phyloP scores from a whole-genome alignment of 371 early-diverging fungal species.

The Apophysomyces variabilis region DNA sequence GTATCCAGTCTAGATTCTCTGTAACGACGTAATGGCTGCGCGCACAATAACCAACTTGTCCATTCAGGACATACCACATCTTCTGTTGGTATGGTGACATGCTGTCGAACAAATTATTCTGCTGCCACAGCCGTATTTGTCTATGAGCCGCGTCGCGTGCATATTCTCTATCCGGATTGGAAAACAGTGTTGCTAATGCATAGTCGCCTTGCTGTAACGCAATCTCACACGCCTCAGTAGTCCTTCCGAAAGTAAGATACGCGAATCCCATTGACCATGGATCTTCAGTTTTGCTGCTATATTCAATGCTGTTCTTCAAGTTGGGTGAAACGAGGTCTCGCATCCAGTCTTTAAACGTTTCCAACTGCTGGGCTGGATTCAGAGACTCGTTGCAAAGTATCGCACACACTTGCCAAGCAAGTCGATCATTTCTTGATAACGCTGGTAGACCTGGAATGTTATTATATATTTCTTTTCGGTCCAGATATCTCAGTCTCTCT shows the following conservation, averaged over 20 bases:
- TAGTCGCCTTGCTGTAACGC: slow-evolving; percentile 61
- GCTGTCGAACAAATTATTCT: not conserved
- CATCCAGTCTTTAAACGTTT: slow-evolving; percentile 38
- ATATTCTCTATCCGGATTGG: slow-evolving; percentile 67
- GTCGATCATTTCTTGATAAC: slow-evolving; percentile 26
- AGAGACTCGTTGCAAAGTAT: slow-evolving; percentile 18
- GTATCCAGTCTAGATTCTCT: slow-evolving; percentile 1
- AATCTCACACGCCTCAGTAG: slow-evolving; percentile 61
- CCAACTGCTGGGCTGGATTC: slow-evolving; percentile 33
- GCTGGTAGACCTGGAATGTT: slow-evolving; percentile 18
- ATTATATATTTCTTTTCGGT: slow-evolving; percentile 34
- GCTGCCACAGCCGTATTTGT: not conserved
- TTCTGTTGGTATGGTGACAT: slow-evolving; percentile 1
- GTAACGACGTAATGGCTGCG: not conserved
- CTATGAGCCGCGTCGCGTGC: not conserved
- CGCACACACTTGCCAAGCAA: slow-evolving; percentile 18
- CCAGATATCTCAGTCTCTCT: slow-evolving; percentile 32
- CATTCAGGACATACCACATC: not conserved
- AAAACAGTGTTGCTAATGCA: slow-evolving; percentile 69
- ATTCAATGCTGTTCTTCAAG: slow-evolving; percentile 16
- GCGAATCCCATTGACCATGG: slow-evolving; percentile 44
- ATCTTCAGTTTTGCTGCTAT: slow-evolving; percentile 17
- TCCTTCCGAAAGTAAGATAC: slow-evolving; percentile 47
- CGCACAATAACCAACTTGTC: slow-evolving; percentile 3
- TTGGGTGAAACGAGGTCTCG: slow-evolving; percentile 34